Percentiles rank a stretch among this genome's conserved stretches.
phyloP scores from a whole-genome alignment of 2,329 filamentous ascomycete genomes.

The Botrytis squamosa region DNA sequence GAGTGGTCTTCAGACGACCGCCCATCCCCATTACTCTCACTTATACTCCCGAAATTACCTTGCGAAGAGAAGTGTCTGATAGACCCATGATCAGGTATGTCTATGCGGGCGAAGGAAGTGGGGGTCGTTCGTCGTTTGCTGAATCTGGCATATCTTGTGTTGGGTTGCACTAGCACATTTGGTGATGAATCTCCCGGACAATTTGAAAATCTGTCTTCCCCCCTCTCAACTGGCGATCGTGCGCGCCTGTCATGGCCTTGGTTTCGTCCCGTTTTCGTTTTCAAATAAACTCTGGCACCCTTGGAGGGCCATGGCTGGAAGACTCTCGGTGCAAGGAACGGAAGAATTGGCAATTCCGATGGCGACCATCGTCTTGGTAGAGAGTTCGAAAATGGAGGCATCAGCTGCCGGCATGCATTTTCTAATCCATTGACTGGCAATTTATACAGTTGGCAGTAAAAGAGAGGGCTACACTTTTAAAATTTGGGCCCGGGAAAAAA shows the following conservation, averaged over 20 bases:
- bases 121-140: conserved; percentile 3
- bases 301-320: conserved; percentile 38
- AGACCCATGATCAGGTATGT: not conserved
- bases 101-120: not conserved
- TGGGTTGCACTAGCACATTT: not conserved
- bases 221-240: not conserved
- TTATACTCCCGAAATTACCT: not conserved
- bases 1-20: not conserved
- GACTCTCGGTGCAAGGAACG: conserved; percentile 39
- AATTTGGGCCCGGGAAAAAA: conserved; percentile 14
- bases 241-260: not conserved
- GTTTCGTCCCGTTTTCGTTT: not conserved
- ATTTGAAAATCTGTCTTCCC: not conserved
- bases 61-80: conserved; percentile 1
- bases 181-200: not conserved
- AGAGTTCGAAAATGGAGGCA: conserved; percentile 36
- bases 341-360: conserved; percentile 37
- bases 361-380: conserved; percentile 35
- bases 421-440: conserved; percentile 22
- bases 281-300: conserved; percentile 22
- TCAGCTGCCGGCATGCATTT: conserved; percentile 29
- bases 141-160: not conserved
- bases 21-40: not conserved
- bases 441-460: not conserved
- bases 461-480: conserved; percentile 3